These are phyloP conservation scores for Tuber microsphaerosporum DNA, from an alignment of 495 filamentous ascomycete species.

Conservation along the genomic window DNA sequence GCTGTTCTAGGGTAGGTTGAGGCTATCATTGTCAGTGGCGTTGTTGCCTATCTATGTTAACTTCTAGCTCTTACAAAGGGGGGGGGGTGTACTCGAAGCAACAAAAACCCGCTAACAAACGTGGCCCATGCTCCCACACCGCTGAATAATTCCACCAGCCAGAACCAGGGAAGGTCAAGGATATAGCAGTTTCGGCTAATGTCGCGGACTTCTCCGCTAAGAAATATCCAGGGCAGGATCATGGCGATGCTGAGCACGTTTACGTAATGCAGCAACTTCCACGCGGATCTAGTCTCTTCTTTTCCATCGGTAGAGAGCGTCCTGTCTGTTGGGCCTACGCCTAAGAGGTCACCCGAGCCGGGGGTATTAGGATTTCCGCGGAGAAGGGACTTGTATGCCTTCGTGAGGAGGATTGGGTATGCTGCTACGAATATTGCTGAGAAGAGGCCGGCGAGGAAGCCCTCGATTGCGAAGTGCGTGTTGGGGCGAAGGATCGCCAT, in stretches of 20 bases:
- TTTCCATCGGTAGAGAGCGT: slow-evolving; percentile 37
- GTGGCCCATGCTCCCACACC: slow-evolving; percentile 35
- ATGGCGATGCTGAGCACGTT: slow-evolving; percentile 48
- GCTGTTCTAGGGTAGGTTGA: slow-evolving; percentile 37
- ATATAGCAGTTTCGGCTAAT: slow-evolving; percentile 50
- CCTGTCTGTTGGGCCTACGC: slow-evolving; percentile 8
- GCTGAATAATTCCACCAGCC: slow-evolving; percentile 44
- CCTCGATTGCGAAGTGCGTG: slow-evolving; percentile 47
- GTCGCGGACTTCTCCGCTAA: slow-evolving; percentile 47
- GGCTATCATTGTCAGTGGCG: slow-evolving; percentile 38
- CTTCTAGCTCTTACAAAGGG: slow-evolving; percentile 14
- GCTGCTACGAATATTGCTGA: slow-evolving; percentile 49
- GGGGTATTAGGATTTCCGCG: slow-evolving; percentile 7
- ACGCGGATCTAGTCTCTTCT: slow-evolving; percentile 47
- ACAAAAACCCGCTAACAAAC: slow-evolving; percentile 34
- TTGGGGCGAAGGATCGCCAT: slow-evolving; percentile 45
- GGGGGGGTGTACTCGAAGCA: slow-evolving; percentile 24
- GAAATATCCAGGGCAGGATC: slow-evolving; percentile 46
- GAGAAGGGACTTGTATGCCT: slow-evolving; percentile 45
- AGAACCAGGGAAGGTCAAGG: slow-evolving; percentile 50
- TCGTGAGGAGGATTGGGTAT: slow-evolving; percentile 48
- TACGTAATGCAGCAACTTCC: slow-evolving; percentile 48
- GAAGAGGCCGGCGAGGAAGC: slow-evolving; percentile 49
- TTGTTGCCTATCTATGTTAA: slow-evolving; percentile 33
- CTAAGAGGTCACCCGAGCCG: slow-evolving; percentile 27